phyloP scores from a whole-genome alignment of 2,329 filamentous ascomycete species.

The Chalaropsis thielavioides region DNA sequence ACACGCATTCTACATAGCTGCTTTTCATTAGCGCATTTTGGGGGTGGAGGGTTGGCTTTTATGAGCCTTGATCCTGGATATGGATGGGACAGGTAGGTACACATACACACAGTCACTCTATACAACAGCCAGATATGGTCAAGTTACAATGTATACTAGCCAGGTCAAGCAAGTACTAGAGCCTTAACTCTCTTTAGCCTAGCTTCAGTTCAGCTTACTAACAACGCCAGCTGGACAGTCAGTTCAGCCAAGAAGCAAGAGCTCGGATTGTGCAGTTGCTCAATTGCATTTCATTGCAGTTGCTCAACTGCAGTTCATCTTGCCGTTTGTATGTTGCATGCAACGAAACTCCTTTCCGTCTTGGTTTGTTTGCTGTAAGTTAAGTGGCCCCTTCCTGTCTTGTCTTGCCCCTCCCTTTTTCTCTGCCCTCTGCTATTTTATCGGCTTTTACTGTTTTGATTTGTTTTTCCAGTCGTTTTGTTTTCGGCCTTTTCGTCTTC shows the following conservation, averaged over 20 bases:
- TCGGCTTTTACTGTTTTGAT: neutral
- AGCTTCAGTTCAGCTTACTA: neutral
- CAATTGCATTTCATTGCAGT: neutral
- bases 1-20: too few species aligned
- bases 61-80: too few species aligned
- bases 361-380: neutral
- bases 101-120: too few species aligned
- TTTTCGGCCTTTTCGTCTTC: neutral
- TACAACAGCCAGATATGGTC: too few species aligned
- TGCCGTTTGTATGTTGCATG: neutral
- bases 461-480: neutral
- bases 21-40: too few species aligned
- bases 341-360: neutral
- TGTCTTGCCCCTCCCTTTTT: neutral
- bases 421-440: neutral
- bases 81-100: too few species aligned
- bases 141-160: too few species aligned
- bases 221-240: neutral
- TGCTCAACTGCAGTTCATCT: neutral
- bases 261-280: too few species aligned
- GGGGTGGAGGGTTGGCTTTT: too few species aligned
- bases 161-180: neutral
- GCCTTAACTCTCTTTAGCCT: neutral
- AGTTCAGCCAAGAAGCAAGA: neutral
- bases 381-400: neutral